A percentile compares a stretch with the other conserved stretches of the same genome.
These are phyloP conservation scores for Dioscorea zingiberensis DNA, from an alignment of 106 monocot genomes.

Conservation along the genomic window DNA sequence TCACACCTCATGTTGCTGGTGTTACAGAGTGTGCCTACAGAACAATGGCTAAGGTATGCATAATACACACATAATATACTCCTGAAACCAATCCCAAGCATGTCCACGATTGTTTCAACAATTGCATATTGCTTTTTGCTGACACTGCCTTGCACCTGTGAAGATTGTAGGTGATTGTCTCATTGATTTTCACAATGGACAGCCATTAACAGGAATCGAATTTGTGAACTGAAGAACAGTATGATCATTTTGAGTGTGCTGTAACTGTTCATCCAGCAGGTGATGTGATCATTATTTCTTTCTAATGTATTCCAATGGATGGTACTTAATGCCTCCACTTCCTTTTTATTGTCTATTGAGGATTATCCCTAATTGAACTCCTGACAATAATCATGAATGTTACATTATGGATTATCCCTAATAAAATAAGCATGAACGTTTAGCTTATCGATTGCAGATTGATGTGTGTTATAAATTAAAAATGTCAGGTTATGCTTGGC, in stretches of 20 bases:
- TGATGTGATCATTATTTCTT: too few species aligned
- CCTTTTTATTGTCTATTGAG: too few species aligned
- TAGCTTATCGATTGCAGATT: too few species aligned
- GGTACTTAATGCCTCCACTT: too few species aligned
- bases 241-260: not conserved
- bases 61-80: not conserved
- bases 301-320: too few species aligned
- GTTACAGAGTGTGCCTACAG: slow-evolving; percentile 79
- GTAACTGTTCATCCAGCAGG: too few species aligned
- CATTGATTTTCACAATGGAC: slow-evolving; percentile 49
- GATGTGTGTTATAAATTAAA: too few species aligned
- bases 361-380: too few species aligned
- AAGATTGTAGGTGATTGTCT: slow-evolving; percentile 60
- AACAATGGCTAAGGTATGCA: slow-evolving; percentile 84
- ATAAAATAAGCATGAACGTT: too few species aligned
- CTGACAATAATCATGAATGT: too few species aligned
- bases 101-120: not conserved
- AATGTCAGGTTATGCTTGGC: too few species aligned
- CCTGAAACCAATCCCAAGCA: not conserved
- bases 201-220: slow-evolving; percentile 44
- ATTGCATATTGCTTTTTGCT: not conserved
- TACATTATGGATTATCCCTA: too few species aligned
- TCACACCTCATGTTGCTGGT: slow-evolving; percentile 92
- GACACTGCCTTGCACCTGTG: not conserved
- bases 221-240: slow-evolving; percentile 38